Base-by-base conservation (phyloP, 2,329 filamentous ascomycete genomes). In the Colletotrichum cereale region DNA sequence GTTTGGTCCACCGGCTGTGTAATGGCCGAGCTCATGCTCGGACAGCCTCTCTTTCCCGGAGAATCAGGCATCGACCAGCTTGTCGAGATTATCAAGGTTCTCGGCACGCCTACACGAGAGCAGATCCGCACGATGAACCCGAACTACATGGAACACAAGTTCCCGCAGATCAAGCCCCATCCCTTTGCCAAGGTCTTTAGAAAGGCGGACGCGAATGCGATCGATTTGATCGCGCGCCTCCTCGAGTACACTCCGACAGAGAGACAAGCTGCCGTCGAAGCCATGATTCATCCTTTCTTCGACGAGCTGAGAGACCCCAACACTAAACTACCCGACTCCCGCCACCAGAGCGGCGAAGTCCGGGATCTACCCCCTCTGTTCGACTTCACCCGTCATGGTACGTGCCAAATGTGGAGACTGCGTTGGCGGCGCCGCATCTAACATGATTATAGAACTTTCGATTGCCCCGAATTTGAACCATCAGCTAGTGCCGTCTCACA, bases 91-190 rank as follows among this genome's bases (percentile, higher is more conserved):
- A 99, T 99, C 88, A 99, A 99, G 86, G 96, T 99, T 64, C 86
- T 99, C 73, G 96, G 96, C 72, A 99, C 96, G 24, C 96, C 96
- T 24, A 98, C 96, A 44, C 90, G 96, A 75, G 96, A 99, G 82
- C 96, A 99, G 84, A 99, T 99, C 79, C 93, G 96, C 77, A 99
- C 96, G 75, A 99, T 99, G 96, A 99, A 99, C 84, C 96, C 96
- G 71, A 99, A 99, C 84, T 99, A 99, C 84, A 99, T 99, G 96
- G 96, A 99, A 86, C 96, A 99, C 86, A 98, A 98, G 86, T 99
- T 99, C 84, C 96, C 96, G 58, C 96, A 99, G 84, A 99, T 99
- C 86, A 99, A 99, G 87, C 96, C 96, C 70, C 96, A 99, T 80
- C 96, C 96, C 36, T 99, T 99, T 88, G 97, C 93, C 86, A 98